Percentiles rank a stretch among this genome's conserved stretches.
phyloP scores from a whole-genome alignment of 1,139 yeast species.

The Scheffersomyces cryptocercus region DNA sequence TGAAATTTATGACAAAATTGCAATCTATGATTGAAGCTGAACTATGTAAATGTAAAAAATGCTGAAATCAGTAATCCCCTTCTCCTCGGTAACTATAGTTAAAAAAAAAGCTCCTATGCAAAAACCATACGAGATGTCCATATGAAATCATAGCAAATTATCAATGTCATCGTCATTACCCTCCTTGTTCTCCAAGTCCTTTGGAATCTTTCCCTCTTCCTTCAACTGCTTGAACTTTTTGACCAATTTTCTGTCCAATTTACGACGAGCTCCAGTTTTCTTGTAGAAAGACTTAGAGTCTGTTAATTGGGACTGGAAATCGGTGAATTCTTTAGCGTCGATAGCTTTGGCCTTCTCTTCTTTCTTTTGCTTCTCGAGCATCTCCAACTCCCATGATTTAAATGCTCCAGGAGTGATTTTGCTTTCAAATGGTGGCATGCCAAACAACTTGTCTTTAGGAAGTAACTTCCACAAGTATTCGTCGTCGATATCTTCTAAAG shows the following conservation, averaged over 20 bases:
- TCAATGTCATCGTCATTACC: slow-evolving; percentile 1
- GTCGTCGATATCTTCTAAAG: slow-evolving; percentile 38
- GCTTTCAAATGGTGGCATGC: slow-evolving; percentile 37
- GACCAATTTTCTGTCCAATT: slow-evolving; percentile 32
- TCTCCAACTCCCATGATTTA: slow-evolving; percentile 38
- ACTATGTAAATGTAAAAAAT: no score
- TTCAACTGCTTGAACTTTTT: slow-evolving; percentile 29
- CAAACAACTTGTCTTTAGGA: slow-evolving; percentile 38
- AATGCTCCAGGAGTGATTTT: slow-evolving; percentile 28
- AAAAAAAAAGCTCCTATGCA: no score
- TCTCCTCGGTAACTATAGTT: no score
- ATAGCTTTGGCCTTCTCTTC: slow-evolving; percentile 18
- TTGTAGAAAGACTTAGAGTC: slow-evolving; percentile 24
- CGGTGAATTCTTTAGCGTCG: slow-evolving; percentile 22
- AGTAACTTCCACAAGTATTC: slow-evolving; percentile 43
- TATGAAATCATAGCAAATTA: not conserved
- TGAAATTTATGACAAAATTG: not conserved
- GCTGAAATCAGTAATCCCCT: no score
- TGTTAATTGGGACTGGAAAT: slow-evolving; percentile 20
- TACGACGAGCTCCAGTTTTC: slow-evolving; percentile 28
- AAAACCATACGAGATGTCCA: not conserved
- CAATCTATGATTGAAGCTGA: no score
- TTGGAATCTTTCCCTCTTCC: slow-evolving; percentile 22
- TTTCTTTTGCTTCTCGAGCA: slow-evolving; percentile 20
- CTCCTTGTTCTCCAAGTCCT: slow-evolving; percentile 1